Percentiles rank a stretch among this genome's conserved stretches.
These are phyloP conservation scores for Tulasnella sp. DNA, from an alignment of 768 basidiomycete species.

Conservation along the genomic window DNA sequence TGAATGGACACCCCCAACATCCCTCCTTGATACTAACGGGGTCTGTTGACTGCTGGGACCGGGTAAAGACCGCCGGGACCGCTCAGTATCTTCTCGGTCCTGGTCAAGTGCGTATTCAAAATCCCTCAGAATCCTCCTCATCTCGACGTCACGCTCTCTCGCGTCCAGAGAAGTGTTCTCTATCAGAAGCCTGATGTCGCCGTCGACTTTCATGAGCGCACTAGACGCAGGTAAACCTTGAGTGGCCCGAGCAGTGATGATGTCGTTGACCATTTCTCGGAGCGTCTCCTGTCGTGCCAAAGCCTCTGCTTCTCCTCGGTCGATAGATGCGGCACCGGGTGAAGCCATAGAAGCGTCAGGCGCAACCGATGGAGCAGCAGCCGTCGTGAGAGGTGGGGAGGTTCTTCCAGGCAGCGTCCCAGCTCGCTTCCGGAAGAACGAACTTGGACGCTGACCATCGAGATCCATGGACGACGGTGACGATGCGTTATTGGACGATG, in stretches of 20 bases:
- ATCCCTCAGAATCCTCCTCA: background rate
- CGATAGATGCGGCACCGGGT: background rate
- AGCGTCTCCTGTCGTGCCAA: background rate
- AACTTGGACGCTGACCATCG: background rate
- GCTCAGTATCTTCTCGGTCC: slow-evolving; percentile 2
- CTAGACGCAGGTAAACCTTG: background rate
- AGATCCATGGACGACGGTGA: slow-evolving; percentile 1
- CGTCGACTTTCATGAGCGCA: background rate
- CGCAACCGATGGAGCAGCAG: background rate
- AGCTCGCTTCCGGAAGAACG: slow-evolving; percentile 4
- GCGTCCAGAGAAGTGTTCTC: background rate
- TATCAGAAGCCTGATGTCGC: background rate
- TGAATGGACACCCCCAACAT: background rate
- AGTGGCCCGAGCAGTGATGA: background rate
- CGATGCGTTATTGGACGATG: background rate
- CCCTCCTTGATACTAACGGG: background rate
- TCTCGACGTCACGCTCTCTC: background rate
- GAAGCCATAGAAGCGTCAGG: background rate
- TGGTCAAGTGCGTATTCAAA: background rate
- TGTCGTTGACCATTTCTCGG: background rate
- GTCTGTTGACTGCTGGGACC: slow-evolving; percentile 1
- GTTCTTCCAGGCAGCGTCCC: slow-evolving; percentile 3
- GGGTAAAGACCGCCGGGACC: background rate
- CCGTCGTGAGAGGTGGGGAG: background rate
- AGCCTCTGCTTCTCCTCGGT: background rate